Base-by-base conservation (phyloP, 805 yeast genomes). In the Yarrowia phangngaensis region DNA sequence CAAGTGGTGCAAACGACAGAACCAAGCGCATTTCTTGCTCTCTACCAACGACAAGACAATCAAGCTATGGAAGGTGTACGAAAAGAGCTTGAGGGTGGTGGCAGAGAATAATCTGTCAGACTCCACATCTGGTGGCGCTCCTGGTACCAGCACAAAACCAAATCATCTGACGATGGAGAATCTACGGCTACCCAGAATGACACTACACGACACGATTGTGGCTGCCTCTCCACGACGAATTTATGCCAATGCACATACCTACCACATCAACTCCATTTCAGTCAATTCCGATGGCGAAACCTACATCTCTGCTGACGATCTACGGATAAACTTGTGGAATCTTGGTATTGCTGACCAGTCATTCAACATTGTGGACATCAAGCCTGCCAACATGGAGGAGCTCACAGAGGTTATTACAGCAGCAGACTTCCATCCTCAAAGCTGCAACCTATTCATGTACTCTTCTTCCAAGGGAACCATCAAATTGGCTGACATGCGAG, bases 381-480 rank as follows among this genome's bases (percentile, higher is more conserved):
- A 94, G 65, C 99, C 99, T 8, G 85, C 88, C 6, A 88, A 88
- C 67, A 94, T 92, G 98, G 99, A 92, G 70, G 99, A 92, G 69
- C 76, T 92, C 59, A 90, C 98, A 8, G 98, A 92, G 67, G 98
- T 92, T 46, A 90, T 92, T 56, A 92, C 99, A 13, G 78, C 89
- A 60, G 94, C 97, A 2, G 95, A 89, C 65, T 92, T 92, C 70
- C 97, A 94, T 66, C 98, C 99, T 12, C 68, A 71, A 35, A 80
- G 81, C 63, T 92, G 99, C 72, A 92, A 92, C 65, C 70, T 84
- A 60, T 90, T 92, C 67, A 88, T 90, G 88, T 90, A 92, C 69
- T 82, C 95, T 5, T 84, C 95, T 9, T 84, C 95, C 47, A 92
- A 90, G 66, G 99, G 98, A 51, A 85, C 95, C 32, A 86, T 94